Base-by-base conservation (phyloP, 1,139 yeast species). In the Suhomyces kunorum region DNA sequence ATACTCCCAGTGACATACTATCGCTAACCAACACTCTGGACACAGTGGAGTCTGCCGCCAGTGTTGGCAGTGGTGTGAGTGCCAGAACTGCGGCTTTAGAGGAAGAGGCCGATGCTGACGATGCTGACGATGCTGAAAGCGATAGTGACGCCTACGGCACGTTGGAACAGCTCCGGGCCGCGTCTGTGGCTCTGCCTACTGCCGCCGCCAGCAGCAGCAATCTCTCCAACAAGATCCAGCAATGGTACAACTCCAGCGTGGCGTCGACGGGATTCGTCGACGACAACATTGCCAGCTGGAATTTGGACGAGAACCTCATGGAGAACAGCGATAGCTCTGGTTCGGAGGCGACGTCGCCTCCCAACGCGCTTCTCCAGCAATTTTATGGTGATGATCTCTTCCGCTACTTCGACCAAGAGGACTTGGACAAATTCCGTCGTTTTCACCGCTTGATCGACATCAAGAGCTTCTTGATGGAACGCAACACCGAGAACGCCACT, bases 241-340 rank as follows among this genome's bases (percentile, higher is more conserved):
- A 49, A 28, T 60, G 64, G 65, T 49, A 59, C 45, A 55, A 28
- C 34, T 39, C 53, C 28, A 44, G 41, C 34, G 22, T 44, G 24
- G 36, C 38, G 9, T 32, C 36, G 5, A 32, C 47, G 8, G 53
- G 46, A 26, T 32, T 59, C 20, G 57, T 66, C 6, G 72, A 68
- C 44, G 77, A 71, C 45, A 70, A 71, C 48, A 59, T 64, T 4
- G 77, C 77, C 12, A 65, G 71, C 36, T 71, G 76, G 76, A 71
- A 71, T 48, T 54, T 71, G 43, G 76, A 71, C 47, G 75, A 68
- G 44, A 58, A 64, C 42, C 48, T 63, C 33, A 46, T 46, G 47
- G 43, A 38, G 28, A 32, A 34, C 18, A 36, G 41, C 18, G 24
- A 38, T 12, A 25, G 36, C 23, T 17, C 19, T 13, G 12, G 13